Conservation (phyloP, 108 stramenopile species). For the Pseudonitzschia multiseries region DNA sequence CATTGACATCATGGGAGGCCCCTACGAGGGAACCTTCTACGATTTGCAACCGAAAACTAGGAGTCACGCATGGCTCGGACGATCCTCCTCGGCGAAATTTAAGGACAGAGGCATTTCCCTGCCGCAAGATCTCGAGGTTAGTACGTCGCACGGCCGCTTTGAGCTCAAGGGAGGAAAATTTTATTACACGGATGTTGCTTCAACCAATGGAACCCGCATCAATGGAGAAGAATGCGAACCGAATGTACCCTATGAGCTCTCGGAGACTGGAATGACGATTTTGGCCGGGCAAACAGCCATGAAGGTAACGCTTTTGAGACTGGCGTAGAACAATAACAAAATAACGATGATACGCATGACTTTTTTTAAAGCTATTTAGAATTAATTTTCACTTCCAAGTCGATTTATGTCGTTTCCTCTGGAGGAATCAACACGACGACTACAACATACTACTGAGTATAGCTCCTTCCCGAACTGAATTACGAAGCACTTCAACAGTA, state of each 20-base stretch:
- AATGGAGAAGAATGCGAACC: constrained; percentile 39
- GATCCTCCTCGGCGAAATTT: constrained; percentile 79
- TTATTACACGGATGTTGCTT: constrained; percentile 74
- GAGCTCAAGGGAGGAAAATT: constrained; percentile 35
- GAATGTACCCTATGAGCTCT: constrained; percentile 38
- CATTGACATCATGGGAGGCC: constrained; percentile 55
- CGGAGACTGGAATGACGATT: constrained; percentile 49
- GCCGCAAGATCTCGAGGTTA: constrained; percentile 73
- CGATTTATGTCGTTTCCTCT: too few relatives aligned
- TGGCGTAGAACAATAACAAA: neutral
- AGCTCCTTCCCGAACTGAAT: neutral
- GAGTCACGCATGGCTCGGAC: constrained; percentile 57
- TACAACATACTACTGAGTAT: neutral
- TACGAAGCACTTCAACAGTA: neutral
- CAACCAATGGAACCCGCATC: constrained; percentile 74
- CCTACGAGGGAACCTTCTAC: constrained; percentile 48
- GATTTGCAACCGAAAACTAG: constrained; percentile 42
- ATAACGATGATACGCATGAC: neutral
- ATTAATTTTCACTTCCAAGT: too few relatives aligned
- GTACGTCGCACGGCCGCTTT: constrained; percentile 84
- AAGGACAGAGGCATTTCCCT: constrained; percentile 67
- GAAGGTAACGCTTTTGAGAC: constrained; percentile 27
- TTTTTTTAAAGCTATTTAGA: too few relatives aligned
- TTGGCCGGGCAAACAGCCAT: constrained; percentile 44
- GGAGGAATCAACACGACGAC: neutral